Conservation (phyloP, 805 yeast species). For the Metschnikowia picachoensis region DNA sequence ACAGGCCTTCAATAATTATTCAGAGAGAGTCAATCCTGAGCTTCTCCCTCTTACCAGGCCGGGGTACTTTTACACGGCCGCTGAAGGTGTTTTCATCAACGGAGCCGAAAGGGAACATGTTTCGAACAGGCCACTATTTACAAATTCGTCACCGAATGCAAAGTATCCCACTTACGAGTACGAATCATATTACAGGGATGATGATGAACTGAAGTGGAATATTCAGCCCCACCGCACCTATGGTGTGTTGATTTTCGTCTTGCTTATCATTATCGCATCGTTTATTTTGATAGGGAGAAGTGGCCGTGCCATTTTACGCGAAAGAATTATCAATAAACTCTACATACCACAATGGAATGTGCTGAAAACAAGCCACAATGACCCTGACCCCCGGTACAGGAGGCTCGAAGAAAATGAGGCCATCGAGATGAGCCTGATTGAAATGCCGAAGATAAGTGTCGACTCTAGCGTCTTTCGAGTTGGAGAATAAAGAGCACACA, state of each 20-base stretch:
- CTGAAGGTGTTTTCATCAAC: conserved; percentile 42
- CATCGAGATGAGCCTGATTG: conserved; percentile 10
- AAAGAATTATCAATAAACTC: not conserved
- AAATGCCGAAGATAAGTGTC: not conserved
- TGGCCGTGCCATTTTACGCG: conserved; percentile 16
- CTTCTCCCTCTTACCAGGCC: conserved; percentile 20
- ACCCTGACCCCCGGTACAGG: not conserved
- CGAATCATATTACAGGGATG: conserved; percentile 26
- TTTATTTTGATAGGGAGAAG: conserved; percentile 33
- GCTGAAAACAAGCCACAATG: not conserved
- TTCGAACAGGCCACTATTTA: conserved; percentile 41
- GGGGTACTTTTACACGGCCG: conserved; percentile 49
- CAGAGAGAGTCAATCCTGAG: conserved; percentile 19
- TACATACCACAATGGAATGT: not conserved
- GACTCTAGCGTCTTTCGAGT: conserved; percentile 2
- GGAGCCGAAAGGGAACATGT: conserved; percentile 52
- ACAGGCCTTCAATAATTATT: conserved; percentile 36
- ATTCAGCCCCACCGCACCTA: conserved; percentile 42
- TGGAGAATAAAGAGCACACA: not conserved
- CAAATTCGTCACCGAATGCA: conserved; percentile 14
- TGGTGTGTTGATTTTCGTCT: conserved; percentile 31
- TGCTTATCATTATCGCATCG: conserved; percentile 23
- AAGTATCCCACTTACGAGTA: conserved; percentile 27
- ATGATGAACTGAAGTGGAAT: conserved; percentile 38
- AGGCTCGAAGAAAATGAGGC: conserved; percentile 2